phyloP scores from a whole-genome alignment of 345 rosid genomes.

The Hypericum androsaemum region DNA sequence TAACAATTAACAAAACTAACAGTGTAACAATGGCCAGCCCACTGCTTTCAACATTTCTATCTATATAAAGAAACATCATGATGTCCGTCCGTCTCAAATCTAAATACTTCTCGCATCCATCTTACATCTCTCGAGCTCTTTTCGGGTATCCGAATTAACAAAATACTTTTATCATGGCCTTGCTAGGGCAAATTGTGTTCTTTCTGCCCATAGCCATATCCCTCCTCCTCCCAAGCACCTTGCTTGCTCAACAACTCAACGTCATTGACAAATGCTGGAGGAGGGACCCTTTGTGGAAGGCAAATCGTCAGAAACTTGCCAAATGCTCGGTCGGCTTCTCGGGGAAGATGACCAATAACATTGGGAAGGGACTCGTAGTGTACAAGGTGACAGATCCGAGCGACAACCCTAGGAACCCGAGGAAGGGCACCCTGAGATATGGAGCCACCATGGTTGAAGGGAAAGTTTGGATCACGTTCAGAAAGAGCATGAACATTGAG shows the following conservation, averaged over 20 bases:
- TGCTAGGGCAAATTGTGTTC: background rate
- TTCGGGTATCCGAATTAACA: no score
- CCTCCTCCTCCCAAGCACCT: slow-evolving; percentile 3
- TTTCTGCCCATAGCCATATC: no score
- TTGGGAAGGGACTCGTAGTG: slow-evolving; percentile 30
- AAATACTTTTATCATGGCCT: no score
- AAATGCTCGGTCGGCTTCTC: slow-evolving; percentile 54
- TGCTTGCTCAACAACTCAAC: slow-evolving; percentile 27
- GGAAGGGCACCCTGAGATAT: slow-evolving; percentile 51
- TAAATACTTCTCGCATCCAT: no score
- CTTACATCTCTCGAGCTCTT: no score
- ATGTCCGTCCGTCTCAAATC: no score
- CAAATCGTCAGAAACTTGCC: slow-evolving; percentile 38
- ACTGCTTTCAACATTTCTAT: no score
- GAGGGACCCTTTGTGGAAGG: slow-evolving; percentile 37
- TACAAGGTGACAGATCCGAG: slow-evolving; percentile 58
- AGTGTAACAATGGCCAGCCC: no score
- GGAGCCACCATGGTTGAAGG: slow-evolving; percentile 49
- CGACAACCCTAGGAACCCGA: slow-evolving; percentile 58
- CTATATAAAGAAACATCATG: no score
- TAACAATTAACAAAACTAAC: no score
- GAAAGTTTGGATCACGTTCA: slow-evolving; percentile 62
- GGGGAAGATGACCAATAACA: slow-evolving; percentile 53
- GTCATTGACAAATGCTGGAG: slow-evolving; percentile 72
- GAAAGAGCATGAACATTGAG: slow-evolving; percentile 44